Evolutionary conservation across 768 basidiomycete species (phyloP), one percentile per base, ranked within the genome.

Genomic region (Porphyrellus cyaneotinctus): DNA sequence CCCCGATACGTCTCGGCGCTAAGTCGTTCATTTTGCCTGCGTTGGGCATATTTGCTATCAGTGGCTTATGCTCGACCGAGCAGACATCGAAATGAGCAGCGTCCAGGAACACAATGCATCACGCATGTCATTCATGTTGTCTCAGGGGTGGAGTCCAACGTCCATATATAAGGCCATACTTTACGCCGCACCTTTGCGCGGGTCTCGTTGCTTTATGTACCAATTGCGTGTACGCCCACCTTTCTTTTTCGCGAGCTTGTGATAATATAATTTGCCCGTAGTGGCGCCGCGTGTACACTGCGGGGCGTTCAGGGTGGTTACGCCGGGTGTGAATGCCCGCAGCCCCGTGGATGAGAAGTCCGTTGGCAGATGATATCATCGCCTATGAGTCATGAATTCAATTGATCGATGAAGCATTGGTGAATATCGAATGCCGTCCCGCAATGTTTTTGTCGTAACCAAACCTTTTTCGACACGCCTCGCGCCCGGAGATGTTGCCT

Each of bases 1-100:
- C 55, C 38, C 48, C 47, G 61, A 63, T 42, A 9, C 35, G 15
- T 50, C 42, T 54, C 52, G 42, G 53, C 53, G 58, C 37, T 26
- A 8, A 24, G 31, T 2, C 7, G 30, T 53, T 33, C 52, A 39
- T 13, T 47, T 41, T 43, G 36, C 17, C 57, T 41, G 33, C 37
- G 43, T 33, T 53, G 46, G 51, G 18, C 15, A 45, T 49, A 51
- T 49, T 30, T 45, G 28, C 52, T 28, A 32, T 50, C 47, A 37
- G 49, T 43, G 51, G 41, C 32, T 33, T 39, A 32, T 33, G 10
- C 15, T 33, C 30, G 28, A 49, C 43, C 30, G 43, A 26, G 28
- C 20, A 31, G 32, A 15, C n/a, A 43, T 31, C 6, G 30, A 43
- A 22, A 30, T 46, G 53, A 38, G 24, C 15, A 36, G 20, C 26